These are phyloP conservation scores for Tulasnella sp. DNA, from an alignment of 768 basidiomycete genomes.

Conservation along the genomic window DNA sequence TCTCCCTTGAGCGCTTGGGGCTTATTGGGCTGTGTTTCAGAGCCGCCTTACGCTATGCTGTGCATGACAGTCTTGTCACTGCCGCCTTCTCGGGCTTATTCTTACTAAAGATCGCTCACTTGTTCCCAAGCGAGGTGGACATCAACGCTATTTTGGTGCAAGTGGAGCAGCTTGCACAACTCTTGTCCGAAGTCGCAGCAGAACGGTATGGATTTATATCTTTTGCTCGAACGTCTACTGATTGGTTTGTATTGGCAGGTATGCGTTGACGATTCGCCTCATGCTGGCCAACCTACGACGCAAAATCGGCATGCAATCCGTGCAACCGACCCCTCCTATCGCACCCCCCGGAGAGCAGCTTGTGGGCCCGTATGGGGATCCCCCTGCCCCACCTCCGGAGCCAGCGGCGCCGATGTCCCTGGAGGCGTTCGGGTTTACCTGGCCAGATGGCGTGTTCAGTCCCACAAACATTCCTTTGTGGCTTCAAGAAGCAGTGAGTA, in stretches of 20 bases:
- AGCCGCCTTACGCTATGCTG: constrained; percentile 81
- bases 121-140: constrained; percentile 80
- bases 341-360: constrained; percentile 22
- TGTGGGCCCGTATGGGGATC: constrained; percentile 7
- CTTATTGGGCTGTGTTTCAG: constrained; percentile 29
- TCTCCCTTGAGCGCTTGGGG: not conserved
- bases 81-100: constrained; percentile 86
- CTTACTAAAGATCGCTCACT: constrained; percentile 85
- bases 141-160: constrained; percentile 61
- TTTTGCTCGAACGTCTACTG: not conserved
- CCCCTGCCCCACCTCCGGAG: constrained; percentile 13
- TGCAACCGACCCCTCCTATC: constrained; percentile 28
- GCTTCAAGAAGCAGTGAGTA: constrained; percentile 76
- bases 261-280: constrained; percentile 80
- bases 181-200: constrained; percentile 85
- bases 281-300: constrained; percentile 88
- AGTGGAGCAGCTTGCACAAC: constrained; percentile 80
- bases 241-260: constrained; percentile 34
- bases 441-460: constrained; percentile 53
- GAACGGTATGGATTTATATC: constrained; percentile 45
- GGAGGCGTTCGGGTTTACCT: constrained; percentile 73
- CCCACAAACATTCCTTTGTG: constrained; percentile 77
- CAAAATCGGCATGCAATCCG: constrained; percentile 47
- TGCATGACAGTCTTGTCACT: constrained; percentile 85
- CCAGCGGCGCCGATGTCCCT: constrained; percentile 39